These are phyloP conservation scores for Kwoniella europaea DNA, from an alignment of 768 basidiomycete species.

Conservation along the genomic window DNA sequence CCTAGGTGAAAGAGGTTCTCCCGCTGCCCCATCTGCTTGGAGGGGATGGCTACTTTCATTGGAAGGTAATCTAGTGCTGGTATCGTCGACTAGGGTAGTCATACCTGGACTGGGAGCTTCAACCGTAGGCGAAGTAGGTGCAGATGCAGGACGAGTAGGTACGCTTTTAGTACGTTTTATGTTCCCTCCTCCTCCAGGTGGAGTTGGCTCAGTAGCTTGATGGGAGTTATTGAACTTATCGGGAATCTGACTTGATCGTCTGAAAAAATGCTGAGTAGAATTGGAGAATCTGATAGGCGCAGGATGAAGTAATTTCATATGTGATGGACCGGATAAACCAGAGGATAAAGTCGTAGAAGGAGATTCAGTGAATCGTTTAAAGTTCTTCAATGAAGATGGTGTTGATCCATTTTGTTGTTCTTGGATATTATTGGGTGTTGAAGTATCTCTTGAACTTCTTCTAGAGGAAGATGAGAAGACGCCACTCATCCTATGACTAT, in stretches of 20 bases:
- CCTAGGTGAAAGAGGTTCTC: constrained; percentile 1
- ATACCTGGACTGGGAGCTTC: constrained; percentile 28
- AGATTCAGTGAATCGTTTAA: background rate
- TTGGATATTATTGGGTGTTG: constrained; percentile 7
- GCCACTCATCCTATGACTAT: constrained; percentile 10
- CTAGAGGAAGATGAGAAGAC: constrained; percentile 13
- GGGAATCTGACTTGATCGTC: background rate
- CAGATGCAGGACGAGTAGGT: constrained; percentile 19
- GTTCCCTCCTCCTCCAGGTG: background rate
- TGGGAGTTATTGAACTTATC: background rate
- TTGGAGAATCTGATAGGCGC: constrained; percentile 23
- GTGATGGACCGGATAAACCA: background rate
- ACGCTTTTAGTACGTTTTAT: constrained; percentile 8
- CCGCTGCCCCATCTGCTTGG: background rate
- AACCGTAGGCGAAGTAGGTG: constrained; percentile 22
- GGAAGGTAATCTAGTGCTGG: constrained; percentile 18
- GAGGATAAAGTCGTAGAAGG: constrained; percentile 1
- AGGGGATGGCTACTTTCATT: constrained; percentile 4
- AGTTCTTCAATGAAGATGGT: constrained; percentile 15
- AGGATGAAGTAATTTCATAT: constrained; percentile 18
- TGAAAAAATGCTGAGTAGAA: constrained; percentile 13
- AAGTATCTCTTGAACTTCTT: constrained; percentile 17
- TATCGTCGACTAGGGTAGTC: constrained; percentile 21
- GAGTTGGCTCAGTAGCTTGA: background rate
- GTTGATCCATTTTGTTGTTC: background rate